phyloP scores from a whole-genome alignment of 495 filamentous ascomycete species.

The Glonium stellatum region DNA sequence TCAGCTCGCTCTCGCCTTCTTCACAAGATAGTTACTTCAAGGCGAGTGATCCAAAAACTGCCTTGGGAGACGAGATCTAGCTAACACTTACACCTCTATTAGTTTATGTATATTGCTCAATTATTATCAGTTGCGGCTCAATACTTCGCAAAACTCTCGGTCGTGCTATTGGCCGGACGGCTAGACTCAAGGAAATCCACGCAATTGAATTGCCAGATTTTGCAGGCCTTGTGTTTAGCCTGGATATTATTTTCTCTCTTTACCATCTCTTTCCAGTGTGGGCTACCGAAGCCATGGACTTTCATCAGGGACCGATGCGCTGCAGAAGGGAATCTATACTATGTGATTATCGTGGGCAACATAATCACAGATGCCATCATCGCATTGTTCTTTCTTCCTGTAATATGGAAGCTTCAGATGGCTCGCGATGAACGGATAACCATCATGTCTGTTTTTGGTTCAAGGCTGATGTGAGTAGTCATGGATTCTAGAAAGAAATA shows the following conservation, averaged over 20 bases:
- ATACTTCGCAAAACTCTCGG: constrained; percentile 8
- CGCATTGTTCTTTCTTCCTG: constrained; percentile 10
- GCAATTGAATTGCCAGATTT: neutral
- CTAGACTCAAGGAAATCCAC: constrained; percentile 5
- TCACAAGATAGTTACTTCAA: constrained; percentile 2
- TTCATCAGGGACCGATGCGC: constrained; percentile 6
- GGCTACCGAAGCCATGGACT: constrained; percentile 13
- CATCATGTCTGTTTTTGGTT: constrained; percentile 5
- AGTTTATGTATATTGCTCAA: constrained; percentile 7
- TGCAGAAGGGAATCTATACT: constrained; percentile 14
- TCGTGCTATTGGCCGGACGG: constrained; percentile 12
- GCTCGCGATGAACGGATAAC: neutral
- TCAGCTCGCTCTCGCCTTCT: neutral
- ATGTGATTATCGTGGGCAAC: constrained; percentile 15
- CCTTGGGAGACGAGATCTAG: too few relatives aligned
- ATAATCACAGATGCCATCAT: constrained; percentile 17
- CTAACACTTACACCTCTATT: neutral
- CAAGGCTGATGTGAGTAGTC: neutral
- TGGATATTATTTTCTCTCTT: constrained; percentile 19
- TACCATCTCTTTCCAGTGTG: constrained; percentile 18
- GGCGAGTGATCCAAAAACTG: neutral
- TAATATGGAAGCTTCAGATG: constrained; percentile 16
- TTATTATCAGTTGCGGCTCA: constrained; percentile 9
- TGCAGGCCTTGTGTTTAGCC: neutral
- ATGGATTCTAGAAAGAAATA: neutral